Evolutionary conservation across 257 asterid species (phyloP), one percentile per base, ranked within the genome.

Genomic region (Coffea canephora): DNA sequence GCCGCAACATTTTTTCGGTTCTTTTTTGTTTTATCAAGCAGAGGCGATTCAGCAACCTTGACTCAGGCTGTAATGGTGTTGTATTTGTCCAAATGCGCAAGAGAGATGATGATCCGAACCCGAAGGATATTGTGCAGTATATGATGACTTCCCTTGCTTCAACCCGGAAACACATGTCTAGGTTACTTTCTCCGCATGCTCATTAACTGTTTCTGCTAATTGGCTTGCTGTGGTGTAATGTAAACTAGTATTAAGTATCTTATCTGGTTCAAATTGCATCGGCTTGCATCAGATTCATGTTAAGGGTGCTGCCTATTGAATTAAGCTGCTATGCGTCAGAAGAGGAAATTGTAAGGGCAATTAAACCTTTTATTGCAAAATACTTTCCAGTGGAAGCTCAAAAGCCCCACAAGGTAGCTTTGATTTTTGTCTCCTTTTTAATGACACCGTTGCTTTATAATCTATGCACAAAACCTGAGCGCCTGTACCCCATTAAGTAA

Each of bases 31-130:
- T 69, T 21, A 41, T 18, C 80, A 49, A 82, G 80, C 94, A 92
- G 97, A 90, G 98, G 87, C 94, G 92, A 74, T 96, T 96, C 80
- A 85, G 81, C 84, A 89, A 87, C 80, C 97, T 96, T 4, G 99
- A 91, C 81, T 86, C 98, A 1, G 98, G 98, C 50, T 94, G 98
- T 86, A 96, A 96, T 74, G 99, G 98, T 78, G 97, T 96, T 77
- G 79, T 87, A 77, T 92, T 96, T 82, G 83, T 96, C 83, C 99
- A 91, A 89, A 92, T 96, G 98, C 91, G 93, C 43, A 91, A 89
- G 87, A 90, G 71, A 83, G 96, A 91, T 69, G 94, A 93, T 77
- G 98, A 94, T 85, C 98, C 99, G 34, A 78, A 83, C 83, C 94
- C 97, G 49, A 92, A 94, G 86, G 96, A 94, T 50, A 91, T 96